phyloP scores from a whole-genome alignment of 768 basidiomycete species.

The Hericium alpestre region DNA sequence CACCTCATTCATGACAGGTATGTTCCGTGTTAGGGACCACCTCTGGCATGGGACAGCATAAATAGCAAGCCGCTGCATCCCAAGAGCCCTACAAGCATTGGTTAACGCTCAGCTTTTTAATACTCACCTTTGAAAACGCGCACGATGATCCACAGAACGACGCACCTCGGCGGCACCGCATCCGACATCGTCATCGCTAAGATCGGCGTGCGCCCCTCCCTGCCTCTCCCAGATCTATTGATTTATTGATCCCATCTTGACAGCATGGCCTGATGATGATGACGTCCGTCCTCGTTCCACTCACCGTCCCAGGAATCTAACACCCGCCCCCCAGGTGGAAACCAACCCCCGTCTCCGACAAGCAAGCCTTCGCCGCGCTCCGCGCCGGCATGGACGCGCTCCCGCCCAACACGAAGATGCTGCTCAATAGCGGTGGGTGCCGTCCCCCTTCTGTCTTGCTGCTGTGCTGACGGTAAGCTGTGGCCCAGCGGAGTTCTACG shows the following conservation, averaged over 20 bases:
- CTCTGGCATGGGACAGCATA: too few species aligned
- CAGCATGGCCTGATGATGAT: slow-evolving; percentile 47
- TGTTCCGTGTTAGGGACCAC: too few species aligned
- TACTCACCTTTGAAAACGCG: too few species aligned
- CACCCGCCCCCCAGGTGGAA: slow-evolving; percentile 23
- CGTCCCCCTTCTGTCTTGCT: neutral
- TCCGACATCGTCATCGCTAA: slow-evolving; percentile 26
- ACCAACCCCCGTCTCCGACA: slow-evolving; percentile 37
- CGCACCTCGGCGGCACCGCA: slow-evolving; percentile 5
- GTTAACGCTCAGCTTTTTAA: too few species aligned
- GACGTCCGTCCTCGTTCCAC: slow-evolving; percentile 27
- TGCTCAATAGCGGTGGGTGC: slow-evolving; percentile 38
- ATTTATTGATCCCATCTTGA: neutral
- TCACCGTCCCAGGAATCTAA: neutral
- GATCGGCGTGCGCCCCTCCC: slow-evolving; percentile 24
- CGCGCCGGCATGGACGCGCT: slow-evolving; percentile 36
- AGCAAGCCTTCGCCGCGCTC: slow-evolving; percentile 52
- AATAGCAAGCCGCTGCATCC: too few species aligned
- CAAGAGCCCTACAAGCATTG: too few species aligned
- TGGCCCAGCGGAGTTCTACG: slow-evolving; percentile 48
- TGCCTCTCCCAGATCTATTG: neutral
- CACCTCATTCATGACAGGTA: too few species aligned
- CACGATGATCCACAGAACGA: neutral
- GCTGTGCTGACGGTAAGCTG: neutral
- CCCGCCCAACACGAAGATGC: slow-evolving; percentile 33